Evolutionary conservation across 1,139 yeast species (phyloP).

Genomic region (Taphrina communis): DNA sequence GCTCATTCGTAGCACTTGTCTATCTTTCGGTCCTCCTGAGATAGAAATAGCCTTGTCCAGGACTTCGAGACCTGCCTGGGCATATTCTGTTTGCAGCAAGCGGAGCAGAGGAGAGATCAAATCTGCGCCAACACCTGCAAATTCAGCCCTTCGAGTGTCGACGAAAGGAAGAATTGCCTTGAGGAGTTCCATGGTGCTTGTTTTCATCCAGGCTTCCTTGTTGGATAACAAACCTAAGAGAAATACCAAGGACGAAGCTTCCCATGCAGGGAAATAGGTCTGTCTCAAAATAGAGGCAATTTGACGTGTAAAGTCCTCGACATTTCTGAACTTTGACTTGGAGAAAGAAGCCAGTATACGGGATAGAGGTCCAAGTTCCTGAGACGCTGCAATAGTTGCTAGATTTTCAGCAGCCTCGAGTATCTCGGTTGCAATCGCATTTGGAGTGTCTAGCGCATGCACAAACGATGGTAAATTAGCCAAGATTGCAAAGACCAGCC

Average conservation of each 20-base stretch:
- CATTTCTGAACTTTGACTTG: conserved; percentile 80
- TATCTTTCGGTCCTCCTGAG: conserved; percentile 89
- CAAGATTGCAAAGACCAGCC: conserved; percentile 73
- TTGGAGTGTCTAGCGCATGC: conserved; percentile 70
- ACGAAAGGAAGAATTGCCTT: conserved; percentile 76
- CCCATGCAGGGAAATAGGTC: conserved; percentile 74
- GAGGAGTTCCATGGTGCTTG: conserved; percentile 77
- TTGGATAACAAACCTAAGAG: conserved; percentile 80
- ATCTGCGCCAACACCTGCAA: conserved; percentile 92
- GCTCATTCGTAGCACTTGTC: conserved; percentile 88
- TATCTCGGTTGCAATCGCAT: conserved; percentile 60
- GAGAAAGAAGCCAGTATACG: conserved; percentile 77
- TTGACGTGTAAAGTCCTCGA: conserved; percentile 85
- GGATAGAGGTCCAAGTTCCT: conserved; percentile 66
- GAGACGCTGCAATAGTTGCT: conserved; percentile 64
- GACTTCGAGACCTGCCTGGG: conserved; percentile 85
- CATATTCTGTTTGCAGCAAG: conserved; percentile 80
- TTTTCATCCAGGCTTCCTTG: conserved; percentile 74
- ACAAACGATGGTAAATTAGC: conserved; percentile 84
- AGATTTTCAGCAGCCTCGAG: conserved; percentile 64
- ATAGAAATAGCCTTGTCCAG: conserved; percentile 82
- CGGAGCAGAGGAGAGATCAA: conserved; percentile 86
- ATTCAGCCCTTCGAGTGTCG: conserved; percentile 77
- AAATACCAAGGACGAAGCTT: conserved; percentile 75
- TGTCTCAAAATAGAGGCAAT: conserved; percentile 70